Conservation (phyloP, 129 eudicot species). For the Kitagawia praeruptora region DNA sequence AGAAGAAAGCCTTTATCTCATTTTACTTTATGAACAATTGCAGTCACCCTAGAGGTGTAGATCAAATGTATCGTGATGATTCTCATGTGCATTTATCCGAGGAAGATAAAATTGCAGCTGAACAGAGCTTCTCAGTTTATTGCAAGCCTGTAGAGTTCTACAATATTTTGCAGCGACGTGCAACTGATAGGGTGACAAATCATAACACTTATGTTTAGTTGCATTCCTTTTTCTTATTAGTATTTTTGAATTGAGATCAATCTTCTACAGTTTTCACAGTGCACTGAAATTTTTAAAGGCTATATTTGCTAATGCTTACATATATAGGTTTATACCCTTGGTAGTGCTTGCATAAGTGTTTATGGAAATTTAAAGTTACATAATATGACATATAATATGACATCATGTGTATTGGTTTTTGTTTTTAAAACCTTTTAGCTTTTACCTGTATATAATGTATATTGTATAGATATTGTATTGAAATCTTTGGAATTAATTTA, state of each 20-base stretch:
- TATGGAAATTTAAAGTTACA: background rate
- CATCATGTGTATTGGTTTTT: background rate
- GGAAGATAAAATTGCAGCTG: constrained; percentile 82
- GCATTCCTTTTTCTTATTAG: background rate
- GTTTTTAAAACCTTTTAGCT: background rate
- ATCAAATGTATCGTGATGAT: constrained; percentile 81
- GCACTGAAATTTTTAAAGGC: background rate
- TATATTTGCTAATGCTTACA: background rate
- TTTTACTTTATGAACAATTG: constrained; percentile 41
- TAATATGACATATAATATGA: background rate
- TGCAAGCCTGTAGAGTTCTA: constrained; percentile 93
- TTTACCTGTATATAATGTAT: background rate
- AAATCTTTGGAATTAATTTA: background rate
- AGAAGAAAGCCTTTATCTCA: constrained; percentile 14
- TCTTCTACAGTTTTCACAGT: background rate
- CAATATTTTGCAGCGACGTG: constrained; percentile 83
- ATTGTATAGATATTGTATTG: background rate
- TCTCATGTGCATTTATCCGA: constrained; percentile 56
- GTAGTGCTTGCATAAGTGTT: background rate
- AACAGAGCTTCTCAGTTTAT: constrained; percentile 68
- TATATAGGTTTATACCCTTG: background rate
- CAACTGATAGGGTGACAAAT: constrained; percentile 45
- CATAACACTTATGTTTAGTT: background rate
- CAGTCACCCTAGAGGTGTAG: constrained; percentile 70
- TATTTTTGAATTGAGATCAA: background rate